Evolutionary conservation across 805 yeast species (phyloP), one percentile per base, ranked within the genome.

Genomic region (Lipomyces starkeyi): DNA sequence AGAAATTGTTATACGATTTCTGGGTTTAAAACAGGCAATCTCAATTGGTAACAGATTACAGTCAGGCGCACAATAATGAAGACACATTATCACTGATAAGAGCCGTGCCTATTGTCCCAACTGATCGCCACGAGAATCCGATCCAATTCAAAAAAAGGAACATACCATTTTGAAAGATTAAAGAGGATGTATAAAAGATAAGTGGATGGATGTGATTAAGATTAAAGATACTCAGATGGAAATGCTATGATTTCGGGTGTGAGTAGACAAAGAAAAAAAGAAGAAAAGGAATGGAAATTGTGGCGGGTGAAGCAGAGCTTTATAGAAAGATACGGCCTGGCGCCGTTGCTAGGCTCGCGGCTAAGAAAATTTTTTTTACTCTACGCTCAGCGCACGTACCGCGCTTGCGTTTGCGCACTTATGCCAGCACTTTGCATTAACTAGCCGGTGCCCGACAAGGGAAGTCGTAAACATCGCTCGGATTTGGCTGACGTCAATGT

Each of bases 171-270:
- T 73, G 69, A 67, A 61, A 55, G 9, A 37, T 34, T 53, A 56
- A 11, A 25, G 53, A 17, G 27, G 13, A 32, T 17, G 53, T 55
- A 27, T 20, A 29, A 22, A 40, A 43, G 27, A 55, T 59, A 55
- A 57, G 3, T 43, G 49, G 49, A 43, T n/a, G 49, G 49, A 43
- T 43, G 13, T 17, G n/a, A 43, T 43, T 17, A 43, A 43, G 9
- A 14, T 17, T 59, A 35, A 62, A 63, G 66, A 67, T 71, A 75
- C 80, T 78, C 80, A 78, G 80, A 73, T 67, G 74, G 80, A 78
- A 79, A 77, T 77, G 80, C 80, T 60, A 68, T 75, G 77, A 79
- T 78, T 78, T 77, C 81, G 74, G 80, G 80, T 78, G 80, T 78
- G 80, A 79, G 80, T 76, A 61, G 80, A 78, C 80, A 73, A 75